These are phyloP conservation scores for Quercus mongolica DNA, from an alignment of 306 rosid species.

Conservation along the genomic window DNA sequence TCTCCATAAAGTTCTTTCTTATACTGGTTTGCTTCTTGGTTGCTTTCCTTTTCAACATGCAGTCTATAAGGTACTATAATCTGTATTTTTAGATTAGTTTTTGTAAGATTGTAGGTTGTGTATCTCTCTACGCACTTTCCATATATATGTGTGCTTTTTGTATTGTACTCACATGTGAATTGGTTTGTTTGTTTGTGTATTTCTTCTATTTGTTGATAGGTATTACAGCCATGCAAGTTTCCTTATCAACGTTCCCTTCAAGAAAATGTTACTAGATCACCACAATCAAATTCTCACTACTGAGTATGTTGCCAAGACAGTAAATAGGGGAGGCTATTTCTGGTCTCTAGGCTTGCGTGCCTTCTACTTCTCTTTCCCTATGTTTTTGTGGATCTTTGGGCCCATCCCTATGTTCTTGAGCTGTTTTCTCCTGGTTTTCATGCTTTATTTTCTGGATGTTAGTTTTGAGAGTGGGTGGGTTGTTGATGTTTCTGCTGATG, in stretches of 20 bases:
- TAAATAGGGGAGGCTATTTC: conserved; percentile 75
- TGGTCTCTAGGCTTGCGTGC: conserved; percentile 89
- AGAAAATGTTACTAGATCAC: conserved; percentile 33
- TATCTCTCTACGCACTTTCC: no score
- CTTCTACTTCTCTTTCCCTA: conserved; percentile 80
- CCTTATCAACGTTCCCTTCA: conserved; percentile 75
- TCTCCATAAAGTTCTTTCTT: conserved; percentile 60
- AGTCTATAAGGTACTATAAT: conserved; percentile 56
- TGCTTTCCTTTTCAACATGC: conserved; percentile 68
- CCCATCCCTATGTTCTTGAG: conserved; percentile 71
- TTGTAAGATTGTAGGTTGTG: no score
- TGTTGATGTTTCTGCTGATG: conserved; percentile 24
- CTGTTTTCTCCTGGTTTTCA: conserved; percentile 45
- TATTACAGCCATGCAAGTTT: conserved; percentile 82
- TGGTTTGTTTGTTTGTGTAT: no score
- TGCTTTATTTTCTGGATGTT: conserved; percentile 70
- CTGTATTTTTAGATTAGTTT: no score
- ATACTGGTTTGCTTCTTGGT: conserved; percentile 74
- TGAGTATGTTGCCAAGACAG: conserved; percentile 66
- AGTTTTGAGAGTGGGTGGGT: conserved; percentile 46
- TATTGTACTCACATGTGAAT: no score
- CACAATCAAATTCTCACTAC: conserved; percentile 43
- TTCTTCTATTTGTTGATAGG: conserved; percentile 18
- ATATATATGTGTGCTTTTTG: no score
- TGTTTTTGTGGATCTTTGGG: conserved; percentile 86